Conservation (phyloP, 345 rosid species). For the Heritiera fomes region DNA sequence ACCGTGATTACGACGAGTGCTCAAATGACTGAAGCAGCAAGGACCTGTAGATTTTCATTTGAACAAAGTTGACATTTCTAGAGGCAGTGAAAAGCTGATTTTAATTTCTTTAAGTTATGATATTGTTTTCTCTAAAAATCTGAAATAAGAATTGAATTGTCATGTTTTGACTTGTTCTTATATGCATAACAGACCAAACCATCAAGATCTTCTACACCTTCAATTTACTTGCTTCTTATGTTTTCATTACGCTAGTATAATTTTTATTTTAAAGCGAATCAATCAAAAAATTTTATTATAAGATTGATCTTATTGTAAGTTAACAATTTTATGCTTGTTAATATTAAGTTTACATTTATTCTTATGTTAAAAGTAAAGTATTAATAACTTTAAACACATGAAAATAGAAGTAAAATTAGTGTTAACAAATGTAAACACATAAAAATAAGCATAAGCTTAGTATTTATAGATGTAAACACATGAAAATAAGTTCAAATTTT, state of each 20-base stretch:
- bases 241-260: neutral
- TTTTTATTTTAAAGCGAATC: neutral
- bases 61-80: slow-evolving; percentile 14
- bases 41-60: slow-evolving; percentile 17
- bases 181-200: neutral
- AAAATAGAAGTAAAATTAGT: no score
- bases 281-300: neutral
- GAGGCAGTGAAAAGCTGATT: neutral
- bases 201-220: neutral
- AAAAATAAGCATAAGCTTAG: no score
- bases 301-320: no score
- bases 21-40: slow-evolving; percentile 34
- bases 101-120: neutral
- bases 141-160: neutral
- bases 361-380: no score
- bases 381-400: no score
- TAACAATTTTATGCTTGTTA: no score
- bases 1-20: slow-evolving; percentile 27
- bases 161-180: neutral
- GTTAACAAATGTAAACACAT: no score
- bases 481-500: no score
- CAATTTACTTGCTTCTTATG: neutral
- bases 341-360: no score
- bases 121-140: neutral
- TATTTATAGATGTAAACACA: no score